A percentile compares a stretch with the other conserved stretches of the same genome.
These are phyloP conservation scores for Tolypocladium tropicale DNA, from an alignment of 2,329 filamentous ascomycete species.

Conservation along the genomic window DNA sequence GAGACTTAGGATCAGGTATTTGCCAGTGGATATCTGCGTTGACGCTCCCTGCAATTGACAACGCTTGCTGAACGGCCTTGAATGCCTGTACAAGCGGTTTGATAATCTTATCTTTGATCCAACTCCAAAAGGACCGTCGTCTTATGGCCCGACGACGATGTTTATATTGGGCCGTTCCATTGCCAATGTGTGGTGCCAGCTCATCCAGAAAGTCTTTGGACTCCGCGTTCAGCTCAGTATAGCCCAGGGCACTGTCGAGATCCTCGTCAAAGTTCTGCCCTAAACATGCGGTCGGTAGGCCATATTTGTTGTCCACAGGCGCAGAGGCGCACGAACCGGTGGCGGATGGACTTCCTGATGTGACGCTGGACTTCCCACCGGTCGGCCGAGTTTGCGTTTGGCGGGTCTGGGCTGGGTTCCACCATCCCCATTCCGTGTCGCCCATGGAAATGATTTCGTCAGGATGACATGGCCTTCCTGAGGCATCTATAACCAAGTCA, in stretches of 20 bases:
- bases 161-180: neutral
- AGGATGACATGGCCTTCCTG: constrained; percentile 10
- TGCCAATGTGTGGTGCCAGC: neutral
- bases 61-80: neutral
- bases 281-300: constrained; percentile 14
- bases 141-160: neutral
- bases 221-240: neutral
- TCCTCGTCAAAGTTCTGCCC: constrained; percentile 16
- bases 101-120: neutral
- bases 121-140: neutral
- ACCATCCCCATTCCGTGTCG: constrained; percentile 16
- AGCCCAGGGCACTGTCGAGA: constrained; percentile 16
- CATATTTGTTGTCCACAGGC: constrained; percentile 11
- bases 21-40: constrained; percentile 9
- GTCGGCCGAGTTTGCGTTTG: too few species aligned
- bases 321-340: neutral
- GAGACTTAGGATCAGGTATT: constrained; percentile 7
- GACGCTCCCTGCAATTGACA: constrained; percentile 5
- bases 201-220: neutral
- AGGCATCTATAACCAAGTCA: constrained; percentile 8
- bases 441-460: constrained; percentile 11
- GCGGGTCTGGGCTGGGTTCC: constrained; percentile 6
- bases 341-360: neutral
- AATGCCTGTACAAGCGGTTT: neutral
- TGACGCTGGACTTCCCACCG: too few species aligned